These are phyloP conservation scores for Zasmidium cellare DNA, from an alignment of 2,329 filamentous ascomycete genomes.

Conservation along the genomic window DNA sequence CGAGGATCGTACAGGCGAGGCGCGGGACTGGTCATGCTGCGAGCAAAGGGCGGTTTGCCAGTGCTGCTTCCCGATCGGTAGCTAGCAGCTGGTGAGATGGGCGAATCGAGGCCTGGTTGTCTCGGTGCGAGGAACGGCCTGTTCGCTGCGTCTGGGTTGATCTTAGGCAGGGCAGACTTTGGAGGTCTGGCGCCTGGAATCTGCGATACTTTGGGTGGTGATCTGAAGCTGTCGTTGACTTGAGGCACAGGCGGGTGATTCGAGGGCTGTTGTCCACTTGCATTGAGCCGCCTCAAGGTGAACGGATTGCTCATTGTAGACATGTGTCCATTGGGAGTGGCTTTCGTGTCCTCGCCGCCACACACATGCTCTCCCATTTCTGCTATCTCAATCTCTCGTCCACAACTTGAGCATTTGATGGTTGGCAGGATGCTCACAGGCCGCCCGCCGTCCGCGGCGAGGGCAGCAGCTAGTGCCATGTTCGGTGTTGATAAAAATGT, in stretches of 20 bases:
- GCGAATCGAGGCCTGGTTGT: slow-evolving; percentile 59
- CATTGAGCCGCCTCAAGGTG: slow-evolving; percentile 23
- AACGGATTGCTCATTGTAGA: slow-evolving; percentile 29
- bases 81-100: slow-evolving; percentile 36
- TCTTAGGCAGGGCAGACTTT: slow-evolving; percentile 26
- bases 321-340: slow-evolving; percentile 16
- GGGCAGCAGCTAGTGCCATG: slow-evolving; percentile 33
- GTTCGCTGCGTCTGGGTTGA: slow-evolving; percentile 34
- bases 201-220: slow-evolving; percentile 1
- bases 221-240: slow-evolving; percentile 1
- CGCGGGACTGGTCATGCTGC: slow-evolving; percentile 33
- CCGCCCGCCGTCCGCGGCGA: slow-evolving; percentile 43
- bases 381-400: slow-evolving; percentile 75
- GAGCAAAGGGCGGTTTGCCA: slow-evolving; percentile 25
- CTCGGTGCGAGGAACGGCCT: slow-evolving; percentile 29
- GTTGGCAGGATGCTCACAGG: slow-evolving; percentile 73
- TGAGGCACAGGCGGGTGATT: slow-evolving; percentile 5
- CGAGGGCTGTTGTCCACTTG: slow-evolving; percentile 10
- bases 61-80: slow-evolving; percentile 25
- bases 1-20: slow-evolving; percentile 32
- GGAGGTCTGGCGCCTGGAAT: slow-evolving; percentile 12
- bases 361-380: slow-evolving; percentile 84
- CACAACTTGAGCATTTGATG: slow-evolving; percentile 85
- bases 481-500: neutral
- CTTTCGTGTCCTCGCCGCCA: slow-evolving; percentile 21